A percentile compares a stretch with the other conserved stretches of the same genome.
Evolutionary conservation across 1,139 yeast genomes (phyloP).

Genomic region (Maudiozyma humilis): DNA sequence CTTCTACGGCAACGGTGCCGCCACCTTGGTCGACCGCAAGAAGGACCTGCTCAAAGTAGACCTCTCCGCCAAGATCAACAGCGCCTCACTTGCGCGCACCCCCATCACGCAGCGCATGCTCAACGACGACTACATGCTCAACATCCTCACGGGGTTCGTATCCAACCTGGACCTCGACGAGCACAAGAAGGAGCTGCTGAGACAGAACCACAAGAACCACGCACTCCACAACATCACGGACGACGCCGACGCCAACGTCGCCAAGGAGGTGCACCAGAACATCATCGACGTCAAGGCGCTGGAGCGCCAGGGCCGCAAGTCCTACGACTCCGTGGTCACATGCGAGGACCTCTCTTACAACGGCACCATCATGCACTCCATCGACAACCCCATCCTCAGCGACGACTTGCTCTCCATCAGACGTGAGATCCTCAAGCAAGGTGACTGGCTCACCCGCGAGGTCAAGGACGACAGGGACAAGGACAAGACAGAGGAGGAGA

Average conservation of each 20-base stretch:
- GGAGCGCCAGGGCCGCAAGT: neutral
- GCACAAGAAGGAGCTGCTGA: neutral
- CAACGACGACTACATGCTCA: slow-evolving; percentile 7
- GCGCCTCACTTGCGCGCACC: slow-evolving; percentile 1
- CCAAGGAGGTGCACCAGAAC: neutral
- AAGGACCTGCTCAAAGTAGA: slow-evolving; percentile 10
- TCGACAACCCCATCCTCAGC: slow-evolving; percentile 3
- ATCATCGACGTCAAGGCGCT: neutral
- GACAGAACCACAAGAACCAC: neutral
- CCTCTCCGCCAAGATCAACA: slow-evolving; percentile 6
- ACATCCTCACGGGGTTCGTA: slow-evolving; percentile 20
- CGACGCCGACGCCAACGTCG: no score
- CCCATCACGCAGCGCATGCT: slow-evolving; percentile 6
- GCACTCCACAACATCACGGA: no score
- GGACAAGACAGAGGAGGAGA: slow-evolving; percentile 8
- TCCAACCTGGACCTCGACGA: slow-evolving; percentile 33
- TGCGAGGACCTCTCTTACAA: slow-evolving; percentile 8
- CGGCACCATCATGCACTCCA: slow-evolving; percentile 8
- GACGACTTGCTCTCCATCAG: slow-evolving; percentile 13
- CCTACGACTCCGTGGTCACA: slow-evolving; percentile 2
- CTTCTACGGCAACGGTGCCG: no score
- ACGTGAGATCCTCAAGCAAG: slow-evolving; percentile 6
- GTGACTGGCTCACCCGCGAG: slow-evolving; percentile 6
- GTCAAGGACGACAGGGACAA: slow-evolving; percentile 9
- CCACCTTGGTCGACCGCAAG: no score